Evolutionary conservation across 106 monocot species (phyloP), one percentile per base, ranked within the genome.

Genomic region (Amphibolis antarctica): DNA sequence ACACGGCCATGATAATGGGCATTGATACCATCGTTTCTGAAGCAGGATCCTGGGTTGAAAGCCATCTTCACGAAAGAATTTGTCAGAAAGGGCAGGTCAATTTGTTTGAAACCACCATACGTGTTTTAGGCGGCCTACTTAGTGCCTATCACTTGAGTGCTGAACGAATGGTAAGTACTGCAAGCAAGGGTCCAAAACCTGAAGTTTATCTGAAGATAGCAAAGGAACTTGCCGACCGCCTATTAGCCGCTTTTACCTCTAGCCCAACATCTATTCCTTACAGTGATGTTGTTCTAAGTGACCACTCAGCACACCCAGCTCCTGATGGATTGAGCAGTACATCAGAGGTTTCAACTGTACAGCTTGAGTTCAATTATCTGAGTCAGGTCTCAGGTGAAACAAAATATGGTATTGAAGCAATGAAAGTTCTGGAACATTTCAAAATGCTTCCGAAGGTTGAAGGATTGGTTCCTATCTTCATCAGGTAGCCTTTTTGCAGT

Each of bases 241-340:
- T 94, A 18, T 69, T 94, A 67, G 67, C 54, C 50, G 93, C 85
- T 28, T 94, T 94, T 74, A 86, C 83, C 19, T 79, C 86, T 59
- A 94, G 89, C 56, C 83, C 93, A 64, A 94, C 89, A 46, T 14
- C 81, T 62, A 80, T 94, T 73, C 93, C 93, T 75, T 94, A 75
- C 53, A 94, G 93, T 74, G 93, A 94, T 67, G 89, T 94, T 64
- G 53, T 83, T 75, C 82, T 94, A 57, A 72, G n/a, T 51, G 89
- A 86, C 36, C 57, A 68, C 47, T 69, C 86, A 42, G 93, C 93
- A 28, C 85, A 86, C 74, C 78, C 88, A 52, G 85, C 93, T 61
- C 89, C 93, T 59, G 89, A 75, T 68, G 89, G 86, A 46, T 84
- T 94, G 55, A 94, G 93, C 51, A 94, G 93, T 52, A 94, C 93